Base-by-base conservation (phyloP, 2,329 filamentous ascomycete genomes). In the Diaporthe citrichinensis region DNA sequence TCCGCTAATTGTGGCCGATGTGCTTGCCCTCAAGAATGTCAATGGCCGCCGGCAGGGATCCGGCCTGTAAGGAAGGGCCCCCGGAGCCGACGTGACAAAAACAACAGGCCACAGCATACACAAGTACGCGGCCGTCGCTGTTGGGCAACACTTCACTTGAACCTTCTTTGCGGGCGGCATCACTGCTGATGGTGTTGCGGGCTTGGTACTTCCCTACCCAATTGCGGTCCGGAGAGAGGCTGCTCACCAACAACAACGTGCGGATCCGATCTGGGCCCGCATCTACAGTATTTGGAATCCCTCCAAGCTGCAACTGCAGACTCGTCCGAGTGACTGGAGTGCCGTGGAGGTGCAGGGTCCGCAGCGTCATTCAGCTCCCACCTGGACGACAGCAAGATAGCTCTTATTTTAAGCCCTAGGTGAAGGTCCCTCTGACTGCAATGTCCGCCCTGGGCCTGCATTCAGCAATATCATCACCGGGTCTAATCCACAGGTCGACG, bases 1-100 rank as follows among this genome's bases (percentile, higher is more conserved):
- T 75, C 73, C 75, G 51, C 69, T 72, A 68, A 44, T 73, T 72
- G 65, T 58, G 44, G 71, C 72, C 53, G 65, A 55, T 67, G 58
- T 53, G 44, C 65, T 53, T 72, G 51, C 61, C 55, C 46, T 44
- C 71, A 41, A 59, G 71, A 58, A 59, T 69, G 73, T 55, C 61
- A 72, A 41, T 62, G 59, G 6, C 41, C 39, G 36, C 49, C 46
- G 44, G 49, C 61, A 72, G 58, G 69, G 53, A 75, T 69, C 20
- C 25, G 31, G 39, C 68, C 69, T 59, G 53, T 62, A 51, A 41
- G 46, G n/a, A 55, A 62, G n/a, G 49, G 31, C 53, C 15, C 53
- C 53, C 36, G 71, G 55, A 51, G 28, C 57, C 34, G 36, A 74
- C 61, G 61, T 71, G 73, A 62, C 62, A 68, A 39, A n/a, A 25